These are phyloP conservation scores for Gentiana macrophylla DNA, from an alignment of 257 asterid species.

Conservation along the genomic window DNA sequence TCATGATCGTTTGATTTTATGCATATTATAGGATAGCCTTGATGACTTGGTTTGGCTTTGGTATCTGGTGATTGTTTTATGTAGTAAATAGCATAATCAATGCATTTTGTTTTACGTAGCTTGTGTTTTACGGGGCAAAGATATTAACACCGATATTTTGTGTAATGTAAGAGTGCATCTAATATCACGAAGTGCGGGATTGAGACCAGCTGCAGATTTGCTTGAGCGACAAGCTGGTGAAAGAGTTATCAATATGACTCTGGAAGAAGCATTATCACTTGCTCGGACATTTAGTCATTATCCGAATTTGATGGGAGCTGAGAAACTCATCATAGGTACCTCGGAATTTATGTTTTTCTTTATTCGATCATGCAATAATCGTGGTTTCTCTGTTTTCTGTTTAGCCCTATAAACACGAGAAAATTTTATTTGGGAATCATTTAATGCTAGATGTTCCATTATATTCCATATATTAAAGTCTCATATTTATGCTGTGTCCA, in stretches of 20 bases:
- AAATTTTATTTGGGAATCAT: not conserved
- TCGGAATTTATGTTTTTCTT: not conserved
- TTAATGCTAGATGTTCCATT: too few relatives aligned
- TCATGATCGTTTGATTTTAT: too few relatives aligned
- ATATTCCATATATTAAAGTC: too few relatives aligned
- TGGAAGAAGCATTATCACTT: constrained; percentile 80
- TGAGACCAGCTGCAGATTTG: constrained; percentile 84
- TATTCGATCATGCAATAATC: not conserved
- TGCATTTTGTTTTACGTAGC: not conserved
- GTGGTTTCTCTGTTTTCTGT: not conserved
- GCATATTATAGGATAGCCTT: not conserved
- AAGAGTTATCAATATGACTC: constrained; percentile 69
- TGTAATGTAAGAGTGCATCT: constrained; percentile 69
- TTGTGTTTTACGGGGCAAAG: not conserved
- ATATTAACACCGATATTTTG: constrained; percentile 11
- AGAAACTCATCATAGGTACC: constrained; percentile 91
- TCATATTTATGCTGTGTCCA: too few relatives aligned
- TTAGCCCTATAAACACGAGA: too few relatives aligned
- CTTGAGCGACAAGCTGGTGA: constrained; percentile 79
- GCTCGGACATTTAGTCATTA: constrained; percentile 93
- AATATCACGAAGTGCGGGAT: constrained; percentile 76
- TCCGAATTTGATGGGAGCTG: constrained; percentile 78
- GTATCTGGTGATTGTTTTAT: too few relatives aligned
- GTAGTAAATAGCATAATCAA: not conserved
- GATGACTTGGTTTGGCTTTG: too few relatives aligned